phyloP scores from a whole-genome alignment of 2,329 filamentous ascomycete species.

The Neofusicoccum sp. region DNA sequence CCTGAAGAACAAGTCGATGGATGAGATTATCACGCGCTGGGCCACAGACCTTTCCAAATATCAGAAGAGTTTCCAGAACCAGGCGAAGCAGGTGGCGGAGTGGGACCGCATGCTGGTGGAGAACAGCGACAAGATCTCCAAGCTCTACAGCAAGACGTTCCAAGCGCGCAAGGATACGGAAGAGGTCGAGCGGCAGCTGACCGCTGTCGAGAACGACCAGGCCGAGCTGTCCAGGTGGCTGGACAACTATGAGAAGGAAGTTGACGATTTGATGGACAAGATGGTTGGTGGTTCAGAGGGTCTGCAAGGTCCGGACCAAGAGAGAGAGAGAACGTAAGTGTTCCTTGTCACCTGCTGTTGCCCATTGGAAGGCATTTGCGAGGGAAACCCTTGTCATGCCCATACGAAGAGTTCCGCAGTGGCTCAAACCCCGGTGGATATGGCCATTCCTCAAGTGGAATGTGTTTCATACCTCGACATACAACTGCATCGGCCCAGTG shows the following conservation, averaged over 20 bases:
- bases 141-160: slow-evolving; percentile 87
- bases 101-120: slow-evolving; percentile 95
- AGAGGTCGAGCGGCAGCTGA: slow-evolving; percentile 90
- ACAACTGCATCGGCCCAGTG: too few species aligned
- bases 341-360: neutral
- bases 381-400: neutral
- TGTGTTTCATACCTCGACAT: too few species aligned
- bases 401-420: too few species aligned
- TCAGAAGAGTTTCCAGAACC: slow-evolving; percentile 92
- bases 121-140: slow-evolving; percentile 93
- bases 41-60: slow-evolving; percentile 94
- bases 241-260: slow-evolving; percentile 87
- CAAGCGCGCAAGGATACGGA: slow-evolving; percentile 91
- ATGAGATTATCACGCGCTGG: slow-evolving; percentile 97
- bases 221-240: slow-evolving; percentile 86
- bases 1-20: slow-evolving; percentile 98
- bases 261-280: slow-evolving; percentile 79
- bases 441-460: too few species aligned
- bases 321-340: slow-evolving; percentile 84
- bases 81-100: slow-evolving; percentile 80
- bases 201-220: slow-evolving; percentile 88
- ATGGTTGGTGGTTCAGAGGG: slow-evolving; percentile 68
- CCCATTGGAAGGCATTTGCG: neutral
- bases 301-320: slow-evolving; percentile 86
- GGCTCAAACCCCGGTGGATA: too few species aligned